Evolutionary conservation across 176 grass and related monocot genomes (phyloP).

Genomic region (Oryza australiensis): DNA sequence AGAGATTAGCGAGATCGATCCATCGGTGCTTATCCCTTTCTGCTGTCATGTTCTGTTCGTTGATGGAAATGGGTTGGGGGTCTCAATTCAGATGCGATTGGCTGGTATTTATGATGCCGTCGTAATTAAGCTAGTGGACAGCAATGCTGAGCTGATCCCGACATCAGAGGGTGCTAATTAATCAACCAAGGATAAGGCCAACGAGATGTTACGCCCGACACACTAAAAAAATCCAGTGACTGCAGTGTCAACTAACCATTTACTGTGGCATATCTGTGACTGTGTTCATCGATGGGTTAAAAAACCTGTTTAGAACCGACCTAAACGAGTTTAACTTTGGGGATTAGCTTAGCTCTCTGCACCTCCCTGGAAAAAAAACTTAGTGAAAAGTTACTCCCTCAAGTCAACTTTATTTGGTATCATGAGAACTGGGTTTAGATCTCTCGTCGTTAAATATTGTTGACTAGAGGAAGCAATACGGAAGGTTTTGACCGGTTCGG

Average conservation of each 20-base stretch:
- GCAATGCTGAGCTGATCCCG: background rate
- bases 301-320: no score
- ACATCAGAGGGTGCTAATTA: background rate
- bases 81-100: background rate
- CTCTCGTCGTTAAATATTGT: no score
- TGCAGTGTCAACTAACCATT: background rate
- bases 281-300: no score
- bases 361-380: no score
- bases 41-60: background rate
- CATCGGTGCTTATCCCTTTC: background rate
- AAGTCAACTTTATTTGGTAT: no score
- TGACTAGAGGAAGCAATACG: no score
- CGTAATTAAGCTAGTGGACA: background rate
- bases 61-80: slow-evolving; percentile 1
- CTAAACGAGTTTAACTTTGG: no score
- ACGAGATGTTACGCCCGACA: background rate
- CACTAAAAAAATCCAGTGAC: background rate
- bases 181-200: background rate
- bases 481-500: no score
- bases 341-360: no score
- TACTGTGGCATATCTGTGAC: background rate
- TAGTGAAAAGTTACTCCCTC: no score
- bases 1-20: background rate
- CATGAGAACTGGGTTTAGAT: no score
- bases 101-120: background rate